Evolutionary conservation across 2,329 filamentous ascomycete species (phyloP).

Genomic region (Aspergillus alliaceus): DNA sequence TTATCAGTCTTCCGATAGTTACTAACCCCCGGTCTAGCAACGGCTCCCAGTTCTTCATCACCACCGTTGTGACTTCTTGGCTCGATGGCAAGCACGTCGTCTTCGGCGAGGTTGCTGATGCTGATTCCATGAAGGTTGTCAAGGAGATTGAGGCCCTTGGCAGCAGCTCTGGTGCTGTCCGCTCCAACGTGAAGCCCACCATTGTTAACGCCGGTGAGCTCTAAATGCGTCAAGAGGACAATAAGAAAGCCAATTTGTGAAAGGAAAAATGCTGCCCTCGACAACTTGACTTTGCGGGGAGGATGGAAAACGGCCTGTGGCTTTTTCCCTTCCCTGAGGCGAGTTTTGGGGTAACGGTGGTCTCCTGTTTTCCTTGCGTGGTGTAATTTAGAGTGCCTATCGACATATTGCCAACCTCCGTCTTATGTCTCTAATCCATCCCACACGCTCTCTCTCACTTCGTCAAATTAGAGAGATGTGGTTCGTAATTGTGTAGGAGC

Average conservation of each 20-base stretch:
- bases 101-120: constrained; percentile 63
- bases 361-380: constrained; percentile 16
- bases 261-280: neutral
- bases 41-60: constrained; percentile 73
- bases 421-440: neutral
- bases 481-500: neutral
- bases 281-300: neutral
- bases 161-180: constrained; percentile 51
- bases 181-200: constrained; percentile 56
- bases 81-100: constrained; percentile 70
- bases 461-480: neutral
- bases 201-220: constrained; percentile 53
- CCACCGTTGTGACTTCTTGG: constrained; percentile 66
- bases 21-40: constrained; percentile 44
- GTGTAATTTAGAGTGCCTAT: constrained; percentile 33
- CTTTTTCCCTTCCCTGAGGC: neutral
- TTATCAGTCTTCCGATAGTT: neutral
- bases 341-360: constrained; percentile 3
- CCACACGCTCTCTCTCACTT: neutral
- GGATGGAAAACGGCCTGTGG: neutral
- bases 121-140: constrained; percentile 55
- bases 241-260: constrained; percentile 1
- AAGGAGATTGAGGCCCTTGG: constrained; percentile 61
- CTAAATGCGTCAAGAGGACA: constrained; percentile 31
- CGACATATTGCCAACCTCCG: constrained; percentile 9